Percentiles rank a stretch among this genome's conserved stretches.
These are phyloP conservation scores for Globisporangium parvum DNA, from an alignment of 352 stramenopile genomes.

Conservation along the genomic window DNA sequence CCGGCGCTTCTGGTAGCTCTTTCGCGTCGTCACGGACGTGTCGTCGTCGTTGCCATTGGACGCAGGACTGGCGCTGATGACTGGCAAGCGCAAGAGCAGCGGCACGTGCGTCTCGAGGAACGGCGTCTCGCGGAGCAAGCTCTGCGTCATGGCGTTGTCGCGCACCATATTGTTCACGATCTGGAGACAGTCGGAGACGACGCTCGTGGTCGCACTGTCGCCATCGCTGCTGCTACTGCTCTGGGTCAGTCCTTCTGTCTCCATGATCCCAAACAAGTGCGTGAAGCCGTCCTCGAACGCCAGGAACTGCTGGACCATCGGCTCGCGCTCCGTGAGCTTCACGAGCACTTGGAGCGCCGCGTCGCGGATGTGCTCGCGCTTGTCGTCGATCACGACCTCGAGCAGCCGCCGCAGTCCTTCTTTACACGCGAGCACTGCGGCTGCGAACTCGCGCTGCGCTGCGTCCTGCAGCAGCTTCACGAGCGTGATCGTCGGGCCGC, in stretches of 20 bases:
- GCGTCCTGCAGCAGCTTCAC: constrained; percentile 55
- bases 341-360: constrained; percentile 59
- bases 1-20: constrained; percentile 38
- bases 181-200: constrained; percentile 67
- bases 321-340: constrained; percentile 59
- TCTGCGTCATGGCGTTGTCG: constrained; percentile 79
- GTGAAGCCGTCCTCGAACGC: constrained; percentile 77
- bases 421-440: constrained; percentile 46
- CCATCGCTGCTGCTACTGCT: background rate
- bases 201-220: constrained; percentile 28
- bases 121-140: constrained; percentile 53
- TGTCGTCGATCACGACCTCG: constrained; percentile 67
- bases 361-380: constrained; percentile 79
- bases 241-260: constrained; percentile 39
- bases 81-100: constrained; percentile 32
- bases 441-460: constrained; percentile 39
- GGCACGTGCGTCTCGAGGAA: constrained; percentile 51
- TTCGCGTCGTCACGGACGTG: constrained; percentile 8
- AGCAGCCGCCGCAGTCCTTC: constrained; percentile 63
- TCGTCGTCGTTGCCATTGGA: constrained; percentile 10
- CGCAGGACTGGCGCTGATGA: constrained; percentile 14
- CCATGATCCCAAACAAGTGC: constrained; percentile 73
- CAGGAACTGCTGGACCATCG: constrained; percentile 74
- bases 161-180: constrained; percentile 79
- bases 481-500: constrained; percentile 56